These are phyloP conservation scores for Acacia acuminata DNA, from an alignment of 306 rosid species.

Conservation along the genomic window DNA sequence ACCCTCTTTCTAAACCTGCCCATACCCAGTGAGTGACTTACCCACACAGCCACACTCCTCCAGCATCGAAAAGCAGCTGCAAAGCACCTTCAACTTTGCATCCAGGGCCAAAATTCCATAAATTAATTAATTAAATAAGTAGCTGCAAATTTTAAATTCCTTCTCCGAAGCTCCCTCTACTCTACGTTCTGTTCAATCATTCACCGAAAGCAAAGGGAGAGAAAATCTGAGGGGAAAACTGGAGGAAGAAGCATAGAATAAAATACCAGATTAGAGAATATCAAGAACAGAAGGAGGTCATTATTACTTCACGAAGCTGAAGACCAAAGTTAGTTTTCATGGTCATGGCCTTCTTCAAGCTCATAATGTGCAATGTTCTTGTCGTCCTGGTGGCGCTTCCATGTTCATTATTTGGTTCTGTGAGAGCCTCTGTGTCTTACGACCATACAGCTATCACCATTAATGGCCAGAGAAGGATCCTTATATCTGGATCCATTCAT, in stretches of 20 bases:
- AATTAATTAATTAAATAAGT: neutral
- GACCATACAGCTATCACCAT: conserved; percentile 80
- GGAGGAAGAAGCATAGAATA: conserved; percentile 56
- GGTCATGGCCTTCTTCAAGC: conserved; percentile 60
- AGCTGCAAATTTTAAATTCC: neutral
- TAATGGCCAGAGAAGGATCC: conserved; percentile 88
- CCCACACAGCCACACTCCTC: conserved; percentile 1
- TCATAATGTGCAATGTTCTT: conserved; percentile 59
- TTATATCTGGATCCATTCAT: conserved; percentile 97
- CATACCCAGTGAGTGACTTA: neutral
- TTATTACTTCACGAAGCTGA: conserved; percentile 46
- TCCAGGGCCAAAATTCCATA: neutral
- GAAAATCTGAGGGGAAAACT: neutral
- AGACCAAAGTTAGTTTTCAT: conserved; percentile 17
- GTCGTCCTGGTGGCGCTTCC: conserved; percentile 37
- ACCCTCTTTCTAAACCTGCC: conserved; percentile 20
- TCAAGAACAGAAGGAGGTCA: conserved; percentile 31
- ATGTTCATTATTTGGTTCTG: conserved; percentile 46
- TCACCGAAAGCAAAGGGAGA: neutral
- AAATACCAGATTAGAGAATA: conserved; percentile 41
- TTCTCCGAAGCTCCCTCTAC: neutral
- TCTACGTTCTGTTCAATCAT: conserved; percentile 3
- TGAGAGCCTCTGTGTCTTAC: conserved; percentile 78
- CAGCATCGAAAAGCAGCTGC: conserved; percentile 64
- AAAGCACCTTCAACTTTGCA: conserved; percentile 46